Evolutionary conservation across 805 yeast species (phyloP), one percentile per base, ranked within the genome.

Genomic region (Metschnikowia koreensis): DNA sequence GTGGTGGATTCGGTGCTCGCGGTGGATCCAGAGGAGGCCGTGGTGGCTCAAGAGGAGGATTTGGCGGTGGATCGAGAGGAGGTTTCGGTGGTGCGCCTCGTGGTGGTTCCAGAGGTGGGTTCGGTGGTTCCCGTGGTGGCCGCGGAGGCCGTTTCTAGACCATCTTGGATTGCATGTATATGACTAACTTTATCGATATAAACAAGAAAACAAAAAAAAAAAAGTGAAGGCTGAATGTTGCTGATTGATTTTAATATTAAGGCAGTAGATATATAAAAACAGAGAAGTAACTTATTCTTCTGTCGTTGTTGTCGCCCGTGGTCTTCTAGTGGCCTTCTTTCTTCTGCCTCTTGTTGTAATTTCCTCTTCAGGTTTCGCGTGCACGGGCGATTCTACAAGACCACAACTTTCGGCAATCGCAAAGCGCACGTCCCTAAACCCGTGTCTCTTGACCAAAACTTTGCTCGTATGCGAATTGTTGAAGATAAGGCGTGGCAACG

Each of bases 331-430:
- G 29, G 47, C 46, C 31, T 40, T 43, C 27, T 33, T 42, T 12
- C 31, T 47, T 27, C 44, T 12, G 26, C 39, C 40, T 12, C 16
- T 38, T 16, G 45, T 15, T 15, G 10, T 27, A 15, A 13, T 27
- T 10, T 41, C 27, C 28, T 7, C 27, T 11, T 3, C 17, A 3
- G 41, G 43, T 15, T 22, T 15, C 28, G 17, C 34, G 17, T 27
- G 45, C 11, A 33, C 27, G 10, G 50, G 49, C 26, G 48, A 46
- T 22, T 44, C 42, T 12, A 64, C 51, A 13, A 68, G 61, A 1
- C 82, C 84, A 64, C 87, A 82, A 28, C 81, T 70, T 55, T 82
- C 79, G 26, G 84, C 61, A 1, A 86, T 76, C 1, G 79, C 70
- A 26, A 64, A 62, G 47, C 89, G 67, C 11, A 86, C 60, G 40